Percentiles rank a stretch among this genome's conserved stretches.
phyloP scores from a whole-genome alignment of 441 rosid genomes.

The Adansonia madagascariensis region DNA sequence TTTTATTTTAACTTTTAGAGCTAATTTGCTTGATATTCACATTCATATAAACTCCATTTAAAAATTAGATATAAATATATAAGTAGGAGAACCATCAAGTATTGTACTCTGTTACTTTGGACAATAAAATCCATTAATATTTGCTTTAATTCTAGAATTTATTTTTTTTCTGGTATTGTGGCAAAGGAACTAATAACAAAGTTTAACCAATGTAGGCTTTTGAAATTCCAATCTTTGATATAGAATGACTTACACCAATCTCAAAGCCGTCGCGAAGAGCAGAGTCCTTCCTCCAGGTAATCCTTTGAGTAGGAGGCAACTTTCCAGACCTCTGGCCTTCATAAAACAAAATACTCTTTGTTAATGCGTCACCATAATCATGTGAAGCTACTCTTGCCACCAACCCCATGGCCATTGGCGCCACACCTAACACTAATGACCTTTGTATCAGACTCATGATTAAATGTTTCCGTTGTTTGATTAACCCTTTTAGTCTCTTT shows the following conservation, averaged over 20 bases:
- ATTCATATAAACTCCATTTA: too few species aligned
- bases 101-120: too few species aligned
- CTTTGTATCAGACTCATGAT: constrained; percentile 1
- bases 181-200: too few species aligned
- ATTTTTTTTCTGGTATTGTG: too few species aligned
- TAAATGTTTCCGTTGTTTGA: neutral
- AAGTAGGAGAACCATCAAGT: too few species aligned
- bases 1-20: too few species aligned
- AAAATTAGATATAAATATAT: too few species aligned
- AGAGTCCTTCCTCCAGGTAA: constrained; percentile 51
- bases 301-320: constrained; percentile 43
- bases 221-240: too few species aligned
- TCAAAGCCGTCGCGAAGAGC: constrained; percentile 44
- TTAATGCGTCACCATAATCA: constrained; percentile 49
- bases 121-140: too few species aligned
- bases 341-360: constrained; percentile 52
- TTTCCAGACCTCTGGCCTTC: constrained; percentile 53
- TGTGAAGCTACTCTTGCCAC: constrained; percentile 25
- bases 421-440: constrained; percentile 2
- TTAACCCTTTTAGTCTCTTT: neutral
- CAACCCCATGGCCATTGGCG: constrained; percentile 12
- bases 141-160: too few species aligned
- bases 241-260: constrained; percentile 36
- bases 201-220: too few species aligned
- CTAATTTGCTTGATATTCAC: neutral